Conservation (phyloP, 352 stramenopile genomes). For the Pythium pectinolyticum region DNA sequence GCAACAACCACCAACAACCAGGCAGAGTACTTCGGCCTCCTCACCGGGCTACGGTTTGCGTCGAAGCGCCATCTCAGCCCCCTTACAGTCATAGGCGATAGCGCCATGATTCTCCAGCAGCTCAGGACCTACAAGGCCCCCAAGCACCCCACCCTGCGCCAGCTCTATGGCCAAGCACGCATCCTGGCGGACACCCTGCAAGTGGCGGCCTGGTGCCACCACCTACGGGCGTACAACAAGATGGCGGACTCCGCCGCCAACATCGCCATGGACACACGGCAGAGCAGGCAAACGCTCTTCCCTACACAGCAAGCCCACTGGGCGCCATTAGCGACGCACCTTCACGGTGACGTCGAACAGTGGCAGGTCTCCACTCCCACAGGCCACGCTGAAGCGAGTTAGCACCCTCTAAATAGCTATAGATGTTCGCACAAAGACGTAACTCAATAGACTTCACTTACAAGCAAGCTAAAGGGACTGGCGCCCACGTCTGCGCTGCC, state of each 20-base stretch:
- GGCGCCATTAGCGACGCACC: not conserved
- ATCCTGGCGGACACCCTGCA: not conserved
- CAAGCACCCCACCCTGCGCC: not conserved
- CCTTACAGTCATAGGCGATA: conserved; percentile 7
- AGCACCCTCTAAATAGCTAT: too few species aligned
- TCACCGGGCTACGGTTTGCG: not conserved
- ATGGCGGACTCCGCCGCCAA: conserved; percentile 11
- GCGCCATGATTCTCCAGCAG: not conserved
- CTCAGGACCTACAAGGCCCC: not conserved
- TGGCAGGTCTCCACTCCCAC: not conserved
- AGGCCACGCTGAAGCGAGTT: too few species aligned
- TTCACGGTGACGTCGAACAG: not conserved
- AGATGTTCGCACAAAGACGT: too few species aligned
- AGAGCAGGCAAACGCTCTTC: not conserved
- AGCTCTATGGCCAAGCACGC: not conserved
- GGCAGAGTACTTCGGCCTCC: conserved; percentile 4
- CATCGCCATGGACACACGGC: not conserved
- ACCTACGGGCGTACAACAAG: conserved; percentile 3
- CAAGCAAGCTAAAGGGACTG: too few species aligned
- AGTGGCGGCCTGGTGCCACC: not conserved
- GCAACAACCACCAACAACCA: conserved; percentile 4
- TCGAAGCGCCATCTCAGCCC: too few species aligned
- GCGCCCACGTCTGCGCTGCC: too few species aligned
- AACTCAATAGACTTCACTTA: too few species aligned
- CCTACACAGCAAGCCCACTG: not conserved